Conservation (phyloP, 1,284 basidiomycete genomes). For the Apiotrichum laibachii region DNA sequence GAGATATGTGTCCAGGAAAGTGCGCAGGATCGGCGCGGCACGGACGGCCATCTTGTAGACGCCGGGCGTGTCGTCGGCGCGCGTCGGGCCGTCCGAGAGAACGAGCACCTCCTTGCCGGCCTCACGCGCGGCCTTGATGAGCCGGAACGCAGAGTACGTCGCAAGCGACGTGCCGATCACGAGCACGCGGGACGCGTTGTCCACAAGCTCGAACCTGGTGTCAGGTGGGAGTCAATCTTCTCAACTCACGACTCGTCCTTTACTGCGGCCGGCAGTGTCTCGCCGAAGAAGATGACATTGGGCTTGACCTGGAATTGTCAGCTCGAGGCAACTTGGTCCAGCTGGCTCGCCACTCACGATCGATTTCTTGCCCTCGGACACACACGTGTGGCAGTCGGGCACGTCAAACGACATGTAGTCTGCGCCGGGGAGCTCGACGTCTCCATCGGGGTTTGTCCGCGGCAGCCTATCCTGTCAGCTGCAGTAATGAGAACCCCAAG, state of each 20-base stretch:
- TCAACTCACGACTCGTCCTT: conserved; percentile 72
- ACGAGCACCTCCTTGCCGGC: conserved; percentile 72
- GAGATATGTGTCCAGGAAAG: conserved; percentile 52
- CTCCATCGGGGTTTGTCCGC: conserved; percentile 87
- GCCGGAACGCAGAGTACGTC: conserved; percentile 82
- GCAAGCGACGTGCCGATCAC: conserved; percentile 84
- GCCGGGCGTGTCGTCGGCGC: conserved; percentile 70
- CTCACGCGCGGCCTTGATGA: conserved; percentile 77
- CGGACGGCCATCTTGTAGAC: conserved; percentile 73
- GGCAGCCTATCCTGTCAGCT: conserved; percentile 52
- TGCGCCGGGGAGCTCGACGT: conserved; percentile 77
- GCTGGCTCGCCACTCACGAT: neutral
- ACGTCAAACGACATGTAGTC: conserved; percentile 74
- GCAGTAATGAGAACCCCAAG: neutral
- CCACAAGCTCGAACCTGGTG: conserved; percentile 61
- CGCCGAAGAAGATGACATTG: conserved; percentile 80
- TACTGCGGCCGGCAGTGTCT: conserved; percentile 65
- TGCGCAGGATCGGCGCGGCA: conserved; percentile 66
- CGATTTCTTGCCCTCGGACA: conserved; percentile 47
- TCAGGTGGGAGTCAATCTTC: conserved; percentile 1
- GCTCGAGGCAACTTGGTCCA: neutral
- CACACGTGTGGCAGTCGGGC: conserved; percentile 68
- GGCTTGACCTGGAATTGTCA: conserved; percentile 61
- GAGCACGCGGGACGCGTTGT: conserved; percentile 65
- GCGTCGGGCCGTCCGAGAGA: conserved; percentile 79